These are phyloP conservation scores for Populus tomentosa DNA, from an alignment of 441 rosid species.

Conservation along the genomic window DNA sequence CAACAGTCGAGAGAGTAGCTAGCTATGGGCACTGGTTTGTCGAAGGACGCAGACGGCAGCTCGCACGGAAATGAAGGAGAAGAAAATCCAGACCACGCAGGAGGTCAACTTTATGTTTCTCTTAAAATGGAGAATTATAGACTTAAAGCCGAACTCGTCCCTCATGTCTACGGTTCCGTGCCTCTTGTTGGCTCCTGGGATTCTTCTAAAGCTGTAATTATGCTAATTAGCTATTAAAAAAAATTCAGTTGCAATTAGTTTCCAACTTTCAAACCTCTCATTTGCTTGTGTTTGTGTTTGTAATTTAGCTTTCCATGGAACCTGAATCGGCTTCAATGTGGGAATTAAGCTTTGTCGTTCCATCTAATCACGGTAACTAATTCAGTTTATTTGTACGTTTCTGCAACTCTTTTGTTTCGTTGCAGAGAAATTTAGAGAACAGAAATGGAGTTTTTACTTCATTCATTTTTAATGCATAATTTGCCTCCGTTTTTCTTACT, in stretches of 20 bases:
- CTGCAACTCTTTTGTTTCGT: constrained; percentile 5
- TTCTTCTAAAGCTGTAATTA: constrained; percentile 71
- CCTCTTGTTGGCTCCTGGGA: constrained; percentile 97
- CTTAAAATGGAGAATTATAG: constrained; percentile 83
- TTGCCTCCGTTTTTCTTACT: not conserved
- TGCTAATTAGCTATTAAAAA: not conserved
- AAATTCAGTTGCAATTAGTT: not conserved
- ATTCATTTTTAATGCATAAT: no score
- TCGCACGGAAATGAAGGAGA: constrained; percentile 43
- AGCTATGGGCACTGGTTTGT: constrained; percentile 67
- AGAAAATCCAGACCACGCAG: constrained; percentile 51
- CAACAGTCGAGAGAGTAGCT: not conserved
- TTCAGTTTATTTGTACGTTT: not conserved
- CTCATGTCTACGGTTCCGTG: constrained; percentile 89
- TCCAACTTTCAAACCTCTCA: not conserved
- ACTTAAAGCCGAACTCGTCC: constrained; percentile 75
- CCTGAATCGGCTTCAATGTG: constrained; percentile 95
- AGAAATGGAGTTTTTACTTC: not conserved
- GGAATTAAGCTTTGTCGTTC: constrained; percentile 93
- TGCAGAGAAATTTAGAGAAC: not conserved
- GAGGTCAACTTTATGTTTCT: constrained; percentile 84
- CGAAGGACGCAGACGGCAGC: constrained; percentile 54
- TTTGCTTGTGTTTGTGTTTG: not conserved
- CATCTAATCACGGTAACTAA: constrained; percentile 82
- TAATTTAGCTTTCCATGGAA: constrained; percentile 63